Conservation (phyloP, 768 basidiomycete species). For the Termitomyces sp. region DNA sequence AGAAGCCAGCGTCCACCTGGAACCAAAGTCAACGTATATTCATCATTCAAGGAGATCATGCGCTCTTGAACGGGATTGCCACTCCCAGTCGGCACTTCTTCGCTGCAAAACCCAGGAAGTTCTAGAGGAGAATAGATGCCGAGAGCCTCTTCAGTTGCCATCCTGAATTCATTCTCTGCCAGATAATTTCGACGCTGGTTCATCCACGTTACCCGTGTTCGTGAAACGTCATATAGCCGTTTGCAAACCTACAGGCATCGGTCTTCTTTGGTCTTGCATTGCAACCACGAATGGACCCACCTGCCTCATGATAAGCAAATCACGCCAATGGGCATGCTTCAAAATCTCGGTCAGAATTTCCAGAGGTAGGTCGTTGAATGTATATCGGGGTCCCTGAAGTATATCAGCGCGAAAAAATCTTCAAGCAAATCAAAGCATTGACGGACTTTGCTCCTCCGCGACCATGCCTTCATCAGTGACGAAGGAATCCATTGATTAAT, state of each 20-base stretch:
- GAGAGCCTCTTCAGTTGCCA: no score
- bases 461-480: no score
- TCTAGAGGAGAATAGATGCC: no score
- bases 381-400: background rate
- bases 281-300: background rate
- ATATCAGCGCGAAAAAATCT: background rate
- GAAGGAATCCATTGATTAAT: background rate
- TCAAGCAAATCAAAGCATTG: background rate
- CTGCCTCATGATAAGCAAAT: no score
- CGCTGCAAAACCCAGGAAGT: background rate
- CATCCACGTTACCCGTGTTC: no score
- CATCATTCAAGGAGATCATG: no score
- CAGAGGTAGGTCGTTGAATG: background rate
- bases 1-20: background rate
- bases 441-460: background rate
- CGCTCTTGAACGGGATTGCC: background rate
- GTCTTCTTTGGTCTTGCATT: background rate
- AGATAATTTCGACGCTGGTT: no score
- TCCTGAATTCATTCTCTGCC: no score
- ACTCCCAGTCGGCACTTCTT: background rate
- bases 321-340: no score
- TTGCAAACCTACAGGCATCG: no score
- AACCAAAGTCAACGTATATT: background rate
- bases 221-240: no score
- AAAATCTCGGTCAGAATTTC: no score